A percentile compares a stretch with the other conserved stretches of the same genome.
Conservation (phyloP, 2,329 filamentous ascomycete genomes). For the Botryosphaeria agaves region DNA sequence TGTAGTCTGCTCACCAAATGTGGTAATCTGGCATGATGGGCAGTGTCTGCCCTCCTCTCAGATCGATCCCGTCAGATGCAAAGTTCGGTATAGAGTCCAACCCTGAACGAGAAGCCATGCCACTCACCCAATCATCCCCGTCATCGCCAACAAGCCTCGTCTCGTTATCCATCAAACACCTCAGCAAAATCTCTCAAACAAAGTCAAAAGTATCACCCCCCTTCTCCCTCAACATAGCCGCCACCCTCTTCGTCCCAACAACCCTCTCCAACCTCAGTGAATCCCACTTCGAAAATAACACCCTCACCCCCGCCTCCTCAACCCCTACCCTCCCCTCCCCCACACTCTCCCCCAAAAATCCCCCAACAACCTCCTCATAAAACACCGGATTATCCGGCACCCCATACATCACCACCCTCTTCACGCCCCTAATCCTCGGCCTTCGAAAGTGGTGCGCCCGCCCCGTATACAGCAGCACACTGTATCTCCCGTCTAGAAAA, state of each 20-base stretch:
- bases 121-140: too few relatives aligned
- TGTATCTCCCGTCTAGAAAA: conserved; percentile 69
- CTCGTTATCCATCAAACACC: too few relatives aligned
- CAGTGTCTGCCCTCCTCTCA: too few relatives aligned
- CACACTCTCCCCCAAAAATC: conserved; percentile 37
- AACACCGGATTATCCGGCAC: conserved; percentile 77
- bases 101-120: too few relatives aligned
- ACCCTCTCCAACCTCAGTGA: conserved; percentile 74
- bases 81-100: too few relatives aligned
- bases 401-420: conserved; percentile 74
- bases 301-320: conserved; percentile 31
- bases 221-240: conserved; percentile 67
- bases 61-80: too few relatives aligned
- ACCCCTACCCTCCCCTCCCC: conserved; percentile 39
- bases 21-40: too few relatives aligned
- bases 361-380: conserved; percentile 59
- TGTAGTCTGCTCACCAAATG: too few relatives aligned
- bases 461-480: conserved; percentile 78
- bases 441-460: conserved; percentile 92
- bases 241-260: conserved; percentile 64
- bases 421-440: conserved; percentile 68
- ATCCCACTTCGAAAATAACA: conserved; percentile 78
- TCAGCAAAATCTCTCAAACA: too few relatives aligned
- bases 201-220: conserved; percentile 89
- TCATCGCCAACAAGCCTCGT: too few relatives aligned